phyloP scores from a whole-genome alignment of 352 stramenopile species.

The Globisporangium viniferum region DNA sequence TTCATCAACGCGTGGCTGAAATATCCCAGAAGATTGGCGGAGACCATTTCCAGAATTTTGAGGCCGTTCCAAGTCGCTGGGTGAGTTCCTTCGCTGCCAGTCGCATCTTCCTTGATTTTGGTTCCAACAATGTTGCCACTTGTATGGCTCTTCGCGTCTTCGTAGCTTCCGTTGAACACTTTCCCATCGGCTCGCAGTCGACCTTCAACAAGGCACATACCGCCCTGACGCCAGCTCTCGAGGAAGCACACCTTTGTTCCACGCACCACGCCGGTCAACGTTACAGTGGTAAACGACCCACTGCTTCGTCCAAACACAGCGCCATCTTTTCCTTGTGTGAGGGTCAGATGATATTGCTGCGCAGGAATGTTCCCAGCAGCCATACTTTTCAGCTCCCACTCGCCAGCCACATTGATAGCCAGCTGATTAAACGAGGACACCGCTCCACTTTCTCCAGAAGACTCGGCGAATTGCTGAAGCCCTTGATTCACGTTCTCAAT shows the following conservation, averaged over 20 bases:
- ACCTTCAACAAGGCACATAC: slow-evolving; percentile 84
- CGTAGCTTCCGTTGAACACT: slow-evolving; percentile 75
- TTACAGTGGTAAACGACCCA: slow-evolving; percentile 81
- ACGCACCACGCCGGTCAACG: slow-evolving; percentile 63
- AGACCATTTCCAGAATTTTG: slow-evolving; percentile 73
- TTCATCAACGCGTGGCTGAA: slow-evolving; percentile 70
- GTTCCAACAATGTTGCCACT: slow-evolving; percentile 78
- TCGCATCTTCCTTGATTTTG: slow-evolving; percentile 40
- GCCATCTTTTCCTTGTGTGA: slow-evolving; percentile 68
- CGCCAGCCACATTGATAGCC: slow-evolving; percentile 64
- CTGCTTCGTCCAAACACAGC: slow-evolving; percentile 67
- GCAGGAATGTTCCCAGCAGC: slow-evolving; percentile 82
- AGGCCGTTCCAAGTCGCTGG: slow-evolving; percentile 42
- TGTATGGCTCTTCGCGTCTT: slow-evolving; percentile 87
- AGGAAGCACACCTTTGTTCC: slow-evolving; percentile 84
- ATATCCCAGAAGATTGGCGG: slow-evolving; percentile 70
- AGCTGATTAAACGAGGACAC: slow-evolving; percentile 33
- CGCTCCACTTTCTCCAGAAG: slow-evolving; percentile 22
- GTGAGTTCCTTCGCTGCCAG: slow-evolving; percentile 9
- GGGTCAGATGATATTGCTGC: slow-evolving; percentile 80
- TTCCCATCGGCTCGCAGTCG: slow-evolving; percentile 67
- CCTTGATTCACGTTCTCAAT: slow-evolving; percentile 64
- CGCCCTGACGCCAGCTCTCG: slow-evolving; percentile 84
- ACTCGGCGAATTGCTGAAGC: slow-evolving; percentile 27
- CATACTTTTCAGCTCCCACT: slow-evolving; percentile 89